These are phyloP conservation scores for Aspergillus brasiliensis DNA, from an alignment of 2,329 filamentous ascomycete genomes.

Conservation along the genomic window DNA sequence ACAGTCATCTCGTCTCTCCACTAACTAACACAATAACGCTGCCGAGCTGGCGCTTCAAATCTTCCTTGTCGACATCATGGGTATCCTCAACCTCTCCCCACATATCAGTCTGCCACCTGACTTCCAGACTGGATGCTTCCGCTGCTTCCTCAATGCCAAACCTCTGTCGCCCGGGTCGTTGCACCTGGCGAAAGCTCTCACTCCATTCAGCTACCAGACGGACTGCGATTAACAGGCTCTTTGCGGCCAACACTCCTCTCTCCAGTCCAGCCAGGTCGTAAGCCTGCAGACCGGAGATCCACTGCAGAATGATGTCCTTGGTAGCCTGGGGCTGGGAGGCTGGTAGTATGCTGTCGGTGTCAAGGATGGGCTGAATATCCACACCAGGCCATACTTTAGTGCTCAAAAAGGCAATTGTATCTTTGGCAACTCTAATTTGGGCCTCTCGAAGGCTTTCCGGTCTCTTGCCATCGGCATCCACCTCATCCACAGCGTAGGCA, in stretches of 20 bases:
- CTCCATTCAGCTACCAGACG: constrained; percentile 87
- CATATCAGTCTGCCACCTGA: constrained; percentile 82
- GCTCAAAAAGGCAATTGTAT: constrained; percentile 71
- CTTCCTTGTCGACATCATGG: constrained; percentile 93
- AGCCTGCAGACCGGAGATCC: constrained; percentile 70
- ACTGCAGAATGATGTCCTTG: constrained; percentile 73
- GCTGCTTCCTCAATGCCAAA: constrained; percentile 87
- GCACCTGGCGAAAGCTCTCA: constrained; percentile 63
- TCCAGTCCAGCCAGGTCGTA: constrained; percentile 89
- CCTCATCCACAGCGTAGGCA: constrained; percentile 54
- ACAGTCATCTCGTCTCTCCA: constrained; percentile 47
- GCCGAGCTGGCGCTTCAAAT: constrained; percentile 82
- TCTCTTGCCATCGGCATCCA: constrained; percentile 47
- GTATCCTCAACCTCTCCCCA: constrained; percentile 99
- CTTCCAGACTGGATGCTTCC: constrained; percentile 76
- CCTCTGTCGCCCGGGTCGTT: constrained; percentile 38
- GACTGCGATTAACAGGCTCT: constrained; percentile 78
- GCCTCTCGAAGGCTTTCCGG: constrained; percentile 67
- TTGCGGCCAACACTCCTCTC: constrained; percentile 78
- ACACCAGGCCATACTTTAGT: constrained; percentile 81
- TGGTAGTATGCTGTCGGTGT: constrained; percentile 74
- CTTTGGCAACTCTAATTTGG: constrained; percentile 69
- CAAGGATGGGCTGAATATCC: constrained; percentile 77
- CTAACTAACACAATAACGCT: constrained; percentile 81
- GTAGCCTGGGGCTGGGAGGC: constrained; percentile 72